These are phyloP conservation scores for Peronosclerospora sorghi DNA, from an alignment of 352 stramenopile genomes.

Conservation along the genomic window DNA sequence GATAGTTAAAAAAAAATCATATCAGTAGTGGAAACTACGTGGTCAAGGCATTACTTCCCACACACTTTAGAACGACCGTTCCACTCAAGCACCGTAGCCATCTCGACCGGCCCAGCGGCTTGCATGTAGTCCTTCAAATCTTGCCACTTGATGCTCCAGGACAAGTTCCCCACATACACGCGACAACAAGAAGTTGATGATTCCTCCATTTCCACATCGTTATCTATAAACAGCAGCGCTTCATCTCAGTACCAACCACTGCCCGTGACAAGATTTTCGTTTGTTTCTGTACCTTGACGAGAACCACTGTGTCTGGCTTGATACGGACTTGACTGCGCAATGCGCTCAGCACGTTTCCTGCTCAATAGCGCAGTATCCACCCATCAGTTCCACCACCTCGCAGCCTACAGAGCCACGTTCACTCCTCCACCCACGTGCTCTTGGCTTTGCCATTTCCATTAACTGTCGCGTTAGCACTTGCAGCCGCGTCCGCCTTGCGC, in stretches of 20 bases:
- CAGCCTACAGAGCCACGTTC: constrained; percentile 5
- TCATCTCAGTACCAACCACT: too few relatives aligned
- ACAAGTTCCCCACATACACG: constrained; percentile 81
- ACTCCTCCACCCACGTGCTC: constrained; percentile 32
- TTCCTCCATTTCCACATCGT: constrained; percentile 25
- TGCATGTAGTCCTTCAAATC: constrained; percentile 82
- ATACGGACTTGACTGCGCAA: constrained; percentile 50
- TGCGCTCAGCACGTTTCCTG: constrained; percentile 54
- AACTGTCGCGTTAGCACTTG: constrained; percentile 3
- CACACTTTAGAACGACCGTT: constrained; percentile 70
- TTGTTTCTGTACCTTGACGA: constrained; percentile 23
- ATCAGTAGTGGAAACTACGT: too few relatives aligned
- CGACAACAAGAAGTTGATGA: constrained; percentile 19
- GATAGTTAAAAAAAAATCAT: not conserved
- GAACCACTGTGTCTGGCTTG: constrained; percentile 8
- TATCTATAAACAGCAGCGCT: too few relatives aligned
- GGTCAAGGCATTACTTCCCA: not conserved
- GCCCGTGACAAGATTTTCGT: too few relatives aligned
- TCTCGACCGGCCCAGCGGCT: constrained; percentile 47
- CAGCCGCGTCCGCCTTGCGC: constrained; percentile 21
- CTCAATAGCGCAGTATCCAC: constrained; percentile 7
- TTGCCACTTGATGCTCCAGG: constrained; percentile 75
- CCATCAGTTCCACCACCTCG: constrained; percentile 9
- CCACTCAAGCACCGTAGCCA: constrained; percentile 49
- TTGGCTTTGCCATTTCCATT: too few relatives aligned